phyloP scores from a whole-genome alignment of 2,329 filamentous ascomycete genomes.

The Amphichorda felina region DNA sequence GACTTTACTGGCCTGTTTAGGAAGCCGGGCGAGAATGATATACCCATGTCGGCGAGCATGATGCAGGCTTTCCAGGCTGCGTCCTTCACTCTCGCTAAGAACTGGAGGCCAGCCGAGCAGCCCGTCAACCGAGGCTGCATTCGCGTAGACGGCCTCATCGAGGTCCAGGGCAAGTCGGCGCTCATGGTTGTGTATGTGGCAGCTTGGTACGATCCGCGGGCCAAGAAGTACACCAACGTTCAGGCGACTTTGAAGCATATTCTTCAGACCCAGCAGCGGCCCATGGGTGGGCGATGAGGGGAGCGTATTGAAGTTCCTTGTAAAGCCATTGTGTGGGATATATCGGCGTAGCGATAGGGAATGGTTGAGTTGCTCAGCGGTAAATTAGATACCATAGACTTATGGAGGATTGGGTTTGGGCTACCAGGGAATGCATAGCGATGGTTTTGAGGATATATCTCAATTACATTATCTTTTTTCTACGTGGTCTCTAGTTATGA shows the following conservation, averaged over 20 bases:
- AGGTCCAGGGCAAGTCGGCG: slow-evolving; percentile 33
- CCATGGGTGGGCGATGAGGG: slow-evolving; percentile 5
- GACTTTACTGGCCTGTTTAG: neutral
- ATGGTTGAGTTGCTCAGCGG: too few relatives aligned
- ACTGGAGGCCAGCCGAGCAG: slow-evolving; percentile 30
- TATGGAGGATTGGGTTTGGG: too few relatives aligned
- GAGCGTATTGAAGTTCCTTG: neutral
- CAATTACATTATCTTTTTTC: neutral
- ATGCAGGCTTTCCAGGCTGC: slow-evolving; percentile 19
- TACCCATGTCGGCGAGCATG: slow-evolving; percentile 20
- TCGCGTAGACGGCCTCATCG: slow-evolving; percentile 40
- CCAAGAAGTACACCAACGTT: slow-evolving; percentile 27
- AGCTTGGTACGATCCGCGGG: slow-evolving; percentile 45
- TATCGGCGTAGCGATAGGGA: too few relatives aligned
- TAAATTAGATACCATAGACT: too few relatives aligned
- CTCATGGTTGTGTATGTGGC: slow-evolving; percentile 37
- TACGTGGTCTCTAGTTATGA: neutral
- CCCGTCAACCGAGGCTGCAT: slow-evolving; percentile 39
- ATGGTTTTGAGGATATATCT: neutral
- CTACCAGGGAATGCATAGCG: neutral
- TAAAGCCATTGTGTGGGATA: too few relatives aligned
- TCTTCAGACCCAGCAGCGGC: slow-evolving; percentile 26
- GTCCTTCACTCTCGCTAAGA: slow-evolving; percentile 23
- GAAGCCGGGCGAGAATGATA: slow-evolving; percentile 5
- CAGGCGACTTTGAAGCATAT: slow-evolving; percentile 30